phyloP scores from a whole-genome alignment of 106 monocot species.

The Allium sativum region DNA sequence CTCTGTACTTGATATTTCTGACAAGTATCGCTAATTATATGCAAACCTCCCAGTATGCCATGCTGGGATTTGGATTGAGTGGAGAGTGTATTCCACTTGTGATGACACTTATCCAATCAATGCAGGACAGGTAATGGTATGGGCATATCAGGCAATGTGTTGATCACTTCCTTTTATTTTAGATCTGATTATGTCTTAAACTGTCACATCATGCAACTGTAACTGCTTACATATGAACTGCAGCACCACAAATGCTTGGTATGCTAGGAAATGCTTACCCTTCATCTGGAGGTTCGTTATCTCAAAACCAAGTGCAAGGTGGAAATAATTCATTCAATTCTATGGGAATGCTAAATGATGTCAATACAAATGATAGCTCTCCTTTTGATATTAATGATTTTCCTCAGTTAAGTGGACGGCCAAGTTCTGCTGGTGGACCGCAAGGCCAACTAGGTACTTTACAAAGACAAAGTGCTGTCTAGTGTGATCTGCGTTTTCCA shows the following conservation, averaged over 20 bases:
- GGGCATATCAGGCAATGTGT: too few species aligned
- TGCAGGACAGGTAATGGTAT: too few species aligned
- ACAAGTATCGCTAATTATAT: too few species aligned
- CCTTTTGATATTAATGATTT: constrained; percentile 98
- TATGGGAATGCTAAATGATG: constrained; percentile 87
- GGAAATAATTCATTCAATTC: constrained; percentile 54
- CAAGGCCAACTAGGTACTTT: constrained; percentile 77
- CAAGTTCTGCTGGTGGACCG: constrained; percentile 88
- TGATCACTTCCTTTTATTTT: too few species aligned
- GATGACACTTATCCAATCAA: too few species aligned
- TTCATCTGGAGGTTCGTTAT: constrained; percentile 16
- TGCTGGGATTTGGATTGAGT: too few species aligned
- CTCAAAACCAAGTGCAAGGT: constrained; percentile 71
- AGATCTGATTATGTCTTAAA: too few species aligned
- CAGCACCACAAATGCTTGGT: constrained; percentile 76
- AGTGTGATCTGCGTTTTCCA: neutral
- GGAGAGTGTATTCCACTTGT: too few species aligned
- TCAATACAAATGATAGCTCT: constrained; percentile 56
- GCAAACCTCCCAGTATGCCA: too few species aligned
- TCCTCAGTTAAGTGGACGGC: constrained; percentile 84
- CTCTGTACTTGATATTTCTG: too few species aligned
- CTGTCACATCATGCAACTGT: too few species aligned
- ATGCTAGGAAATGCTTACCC: constrained; percentile 94
- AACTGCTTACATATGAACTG: constrained; percentile 3
- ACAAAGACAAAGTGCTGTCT: neutral